Evolutionary conservation across 148 eudicot genomes (phyloP), one percentile per base, ranked within the genome.

Genomic region (Fallopia convolvulus): DNA sequence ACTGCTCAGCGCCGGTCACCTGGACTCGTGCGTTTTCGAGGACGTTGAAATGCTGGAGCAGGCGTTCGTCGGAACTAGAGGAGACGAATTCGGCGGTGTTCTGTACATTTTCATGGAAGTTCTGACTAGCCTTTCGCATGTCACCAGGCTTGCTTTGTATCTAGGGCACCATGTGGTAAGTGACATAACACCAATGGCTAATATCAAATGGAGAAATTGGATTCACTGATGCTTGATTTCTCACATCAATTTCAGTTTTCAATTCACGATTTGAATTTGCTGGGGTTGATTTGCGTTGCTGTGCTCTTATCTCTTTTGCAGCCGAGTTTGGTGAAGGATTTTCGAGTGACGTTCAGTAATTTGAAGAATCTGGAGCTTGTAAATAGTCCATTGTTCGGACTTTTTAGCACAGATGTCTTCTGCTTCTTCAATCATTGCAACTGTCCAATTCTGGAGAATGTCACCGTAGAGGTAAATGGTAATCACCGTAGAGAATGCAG

Each of bases 111-210:
- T 83, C 70, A 76, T 72, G 82, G 58, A 83, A 74, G 63, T 53
- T 81, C 56, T 81, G 72, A 36, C 77, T 8, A 60, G 74, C 36
- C 36, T 81, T 72, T 49, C 83, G 33, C 80, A 81, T 81, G 82
- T 83, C 56, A 81, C 53, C 60, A 26, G 61, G 36, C 72, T 83
- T 4, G 79, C 78, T 23, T 66, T 83, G 30, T 83, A 83, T 77
- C 80, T 83, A 13, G 86, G 86, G 17, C 83, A 83, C 70, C 86
- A 80, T 78, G 86, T 83, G 86, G 86, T 83, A 83, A 55, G 55
- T 72, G 6, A 11, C 4, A 23, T 7, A 8, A n/a, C 4, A 61
- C 36, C 68, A 56, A n/a, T 56, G 10, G 63, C 26, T 11, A 30
- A 56, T 56, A 8, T 56, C 30, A 20, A 20, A 56, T 20, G 61